Base-by-base conservation (phyloP, 345 rosid species). In the Salix dunnii region DNA sequence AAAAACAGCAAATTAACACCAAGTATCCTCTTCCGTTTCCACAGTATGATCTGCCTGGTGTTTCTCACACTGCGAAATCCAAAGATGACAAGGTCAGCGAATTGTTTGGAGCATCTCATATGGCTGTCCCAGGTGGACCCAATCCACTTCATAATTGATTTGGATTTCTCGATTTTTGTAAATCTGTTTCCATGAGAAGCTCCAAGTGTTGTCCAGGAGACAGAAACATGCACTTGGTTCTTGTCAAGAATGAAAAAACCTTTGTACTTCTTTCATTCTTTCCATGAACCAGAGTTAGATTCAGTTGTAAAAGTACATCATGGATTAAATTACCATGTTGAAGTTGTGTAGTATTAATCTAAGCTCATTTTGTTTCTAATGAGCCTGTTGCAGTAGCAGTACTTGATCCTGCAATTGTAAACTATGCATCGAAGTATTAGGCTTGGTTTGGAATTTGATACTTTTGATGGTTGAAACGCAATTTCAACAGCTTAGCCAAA, bases 141-240 rank as follows among this genome's bases (percentile, higher is more conserved):
- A 87, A 89, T 72, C 90, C 92, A 16, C 90, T 89, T 76, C 92
- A 89, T 77, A 89, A 89, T 73, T 89, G 76, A 83, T 33, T 42
- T 12, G 7, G 63, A 43, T 62, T 46, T 77, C 30, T 66, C 28
- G 13, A 11, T 1, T 5, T 75, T 75, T 7, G 53, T 8, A 17
- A 18, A 21, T 33, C 61, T 36, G 46, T 33, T 60, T 43, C 33
- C 58, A 40, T 8, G 76, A 43, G 17, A 27, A 73, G 13, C 43
- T 28, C 13, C 36, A 28, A 1, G 2, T 27, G 16, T 4, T 40
- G 5, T 21, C 43, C 23, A 42, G n/a, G 16, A 13, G 70, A 27
- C 27, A 60, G 51, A 43, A 30, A n/a, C 9, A 35, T 58, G 66
- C 16, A 17, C 30, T 61, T 74, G 78, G 82, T 75, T 75, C 82